Base-by-base conservation (phyloP, 345 rosid species). In the Geranium brycei region DNA sequence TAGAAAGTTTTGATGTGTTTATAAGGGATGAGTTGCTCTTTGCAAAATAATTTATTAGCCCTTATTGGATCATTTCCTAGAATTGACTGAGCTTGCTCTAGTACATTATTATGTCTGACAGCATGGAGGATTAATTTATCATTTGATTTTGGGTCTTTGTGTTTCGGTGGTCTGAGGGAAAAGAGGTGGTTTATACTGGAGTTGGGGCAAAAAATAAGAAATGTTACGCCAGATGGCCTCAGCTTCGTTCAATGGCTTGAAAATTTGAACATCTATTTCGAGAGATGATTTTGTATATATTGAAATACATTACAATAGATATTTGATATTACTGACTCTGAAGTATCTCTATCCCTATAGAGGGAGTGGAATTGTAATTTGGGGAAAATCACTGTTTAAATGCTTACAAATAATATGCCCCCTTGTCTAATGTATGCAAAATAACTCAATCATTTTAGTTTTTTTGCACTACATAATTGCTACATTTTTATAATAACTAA, bases 401-500 rank as follows among this genome's bases (percentile, higher is more conserved):
- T 18, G 8, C 30, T 2, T 5, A 19, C 60, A 58, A 58, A 2
- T 23, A 23, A 10, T 58, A 58, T 58, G 19, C 11, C 60, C 47
- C 47, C 47, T 38, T 38, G 11, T 23, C 47, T 38, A 38, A 38
- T 5, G 11, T 38, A 38, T 10, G 11, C 8, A 5, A 38, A 38
- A 38, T 38, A 10, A 38, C 47, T 10, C 47, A 38, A 23, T 23
- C 28, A 35, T 35, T 35, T 35, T 56, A 58, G 10, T 51, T 62
- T 51, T 64, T 11, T 32, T 40, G 58, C 38, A 28, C 31, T 60
- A 38, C 60, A 30, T 57, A 14, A 41, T 32, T 65, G 59, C 17
- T 65, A 23, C n/a, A 59, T 67, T 32, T 62, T 38, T 60, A 61
- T 51, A 61, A 35, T 75, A 62, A 61, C 72, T 71, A 65, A 73